Evolutionary conservation across 2,329 filamentous ascomycete genomes (phyloP).

Genomic region (Ophiostoma ips): DNA sequence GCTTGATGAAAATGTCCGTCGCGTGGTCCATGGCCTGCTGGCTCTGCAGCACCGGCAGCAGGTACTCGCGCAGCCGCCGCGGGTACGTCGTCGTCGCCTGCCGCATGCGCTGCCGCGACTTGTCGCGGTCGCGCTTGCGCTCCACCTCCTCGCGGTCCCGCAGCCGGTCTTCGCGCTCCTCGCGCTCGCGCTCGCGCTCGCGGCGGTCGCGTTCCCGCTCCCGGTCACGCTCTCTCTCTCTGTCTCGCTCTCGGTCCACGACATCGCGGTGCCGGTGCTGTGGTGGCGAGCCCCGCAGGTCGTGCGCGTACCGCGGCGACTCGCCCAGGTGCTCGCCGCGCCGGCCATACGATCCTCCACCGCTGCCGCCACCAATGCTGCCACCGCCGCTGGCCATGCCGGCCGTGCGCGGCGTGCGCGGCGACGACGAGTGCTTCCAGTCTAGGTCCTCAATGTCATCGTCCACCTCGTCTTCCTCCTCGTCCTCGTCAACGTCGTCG

Average conservation of each 20-base stretch:
- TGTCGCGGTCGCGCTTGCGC: slow-evolving; percentile 1
- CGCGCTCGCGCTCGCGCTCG: slow-evolving; percentile 1
- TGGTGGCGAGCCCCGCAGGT: neutral
- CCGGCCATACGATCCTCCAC: slow-evolving; percentile 2
- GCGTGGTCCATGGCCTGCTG: slow-evolving; percentile 11
- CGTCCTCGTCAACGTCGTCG: neutral
- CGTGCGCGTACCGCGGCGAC: slow-evolving; percentile 6
- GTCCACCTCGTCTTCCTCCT: neutral
- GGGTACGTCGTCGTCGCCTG: slow-evolving; percentile 8
- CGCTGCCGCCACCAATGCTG: slow-evolving; percentile 1
- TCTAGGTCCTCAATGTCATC: slow-evolving; percentile 1
- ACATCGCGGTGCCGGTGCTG: neutral
- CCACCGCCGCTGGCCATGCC: slow-evolving; percentile 3
- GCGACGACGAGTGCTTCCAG: slow-evolving; percentile 9
- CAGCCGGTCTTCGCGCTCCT: neutral
- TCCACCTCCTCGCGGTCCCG: neutral
- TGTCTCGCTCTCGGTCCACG: neutral
- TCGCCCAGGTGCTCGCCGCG: slow-evolving; percentile 2
- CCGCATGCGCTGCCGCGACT: slow-evolving; percentile 9
- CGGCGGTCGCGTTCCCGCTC: neutral
- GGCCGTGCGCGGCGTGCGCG: slow-evolving; percentile 8
- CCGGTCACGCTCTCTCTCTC: neutral
- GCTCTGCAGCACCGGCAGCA: slow-evolving; percentile 12
- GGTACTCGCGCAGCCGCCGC: slow-evolving; percentile 10
- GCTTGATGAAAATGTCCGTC: slow-evolving; percentile 12